Conservation (phyloP, 2,329 filamentous ascomycete species). For the Colletotrichum brevisporum region DNA sequence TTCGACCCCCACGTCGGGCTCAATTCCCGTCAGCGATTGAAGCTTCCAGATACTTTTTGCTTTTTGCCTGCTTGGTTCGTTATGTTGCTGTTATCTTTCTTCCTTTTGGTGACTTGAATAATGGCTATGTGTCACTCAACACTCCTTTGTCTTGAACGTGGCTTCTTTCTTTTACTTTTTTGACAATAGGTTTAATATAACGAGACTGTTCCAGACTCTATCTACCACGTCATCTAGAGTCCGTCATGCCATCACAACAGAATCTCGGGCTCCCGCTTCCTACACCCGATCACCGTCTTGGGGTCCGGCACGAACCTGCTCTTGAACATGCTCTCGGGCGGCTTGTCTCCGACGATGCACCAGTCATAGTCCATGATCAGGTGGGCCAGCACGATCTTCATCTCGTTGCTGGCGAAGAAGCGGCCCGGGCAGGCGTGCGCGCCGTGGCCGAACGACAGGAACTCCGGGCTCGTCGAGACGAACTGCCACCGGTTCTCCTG, state of each 20-base stretch:
- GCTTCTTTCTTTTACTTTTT: neutral
- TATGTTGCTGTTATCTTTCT: too few species aligned
- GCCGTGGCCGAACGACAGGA: constrained; percentile 54
- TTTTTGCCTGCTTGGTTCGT: neutral
- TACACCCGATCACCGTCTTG: constrained; percentile 16
- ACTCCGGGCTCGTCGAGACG: constrained; percentile 53
- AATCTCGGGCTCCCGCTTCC: constrained; percentile 13
- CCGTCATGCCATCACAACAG: neutral
- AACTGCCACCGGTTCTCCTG: constrained; percentile 53
- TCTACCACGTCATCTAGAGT: neutral
- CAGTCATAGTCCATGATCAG: constrained; percentile 58
- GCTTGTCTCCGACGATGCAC: constrained; percentile 6
- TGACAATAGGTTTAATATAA: neutral
- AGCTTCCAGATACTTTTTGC: constrained; percentile 9
- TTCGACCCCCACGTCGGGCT: constrained; percentile 56
- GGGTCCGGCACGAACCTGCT: constrained; percentile 24
- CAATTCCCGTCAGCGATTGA: constrained; percentile 40
- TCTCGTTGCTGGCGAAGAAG: constrained; percentile 61
- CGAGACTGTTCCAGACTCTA: neutral
- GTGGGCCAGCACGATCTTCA: constrained; percentile 59
- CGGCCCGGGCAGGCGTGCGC: constrained; percentile 58
- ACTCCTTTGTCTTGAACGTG: too few species aligned
- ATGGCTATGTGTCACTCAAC: too few species aligned
- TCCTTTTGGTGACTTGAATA: neutral
- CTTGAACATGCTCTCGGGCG: constrained; percentile 11